Conservation (phyloP, 2,329 filamentous ascomycete genomes). For the Fusarium chlamydosporum region DNA sequence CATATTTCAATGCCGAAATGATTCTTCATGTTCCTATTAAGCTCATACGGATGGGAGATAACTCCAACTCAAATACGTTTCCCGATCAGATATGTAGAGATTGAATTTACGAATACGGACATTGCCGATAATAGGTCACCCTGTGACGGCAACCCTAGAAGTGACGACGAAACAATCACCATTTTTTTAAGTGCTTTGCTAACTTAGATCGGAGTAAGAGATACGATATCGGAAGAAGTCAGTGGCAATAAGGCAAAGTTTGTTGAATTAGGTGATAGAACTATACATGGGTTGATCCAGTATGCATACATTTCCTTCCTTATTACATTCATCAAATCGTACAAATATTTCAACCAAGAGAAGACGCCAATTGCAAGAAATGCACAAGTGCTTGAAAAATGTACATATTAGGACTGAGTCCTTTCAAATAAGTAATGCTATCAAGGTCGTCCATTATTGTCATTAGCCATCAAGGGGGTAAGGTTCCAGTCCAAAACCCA, state of each 20-base stretch:
- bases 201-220: neutral
- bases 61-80: neutral
- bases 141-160: neutral
- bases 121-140: neutral
- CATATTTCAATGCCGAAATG: neutral
- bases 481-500: slow-evolving; percentile 37
- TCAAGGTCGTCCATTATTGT: slow-evolving; percentile 46
- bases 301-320: neutral
- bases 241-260: neutral
- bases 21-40: neutral
- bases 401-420: slow-evolving; percentile 25
- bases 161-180: neutral
- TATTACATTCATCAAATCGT: neutral
- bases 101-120: neutral
- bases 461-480: slow-evolving; percentile 45
- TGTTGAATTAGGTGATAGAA: neutral
- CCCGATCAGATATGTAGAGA: neutral
- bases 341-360: slow-evolving; percentile 3
- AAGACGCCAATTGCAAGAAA: slow-evolving; percentile 7
- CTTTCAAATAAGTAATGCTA: slow-evolving; percentile 26
- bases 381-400: slow-evolving; percentile 12
- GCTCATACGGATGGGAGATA: neutral
- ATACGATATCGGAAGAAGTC: neutral
- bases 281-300: neutral
- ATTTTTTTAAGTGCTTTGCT: neutral